Conservation (phyloP, 2,329 filamentous ascomycete species). For the Arthroderma sp. region DNA sequence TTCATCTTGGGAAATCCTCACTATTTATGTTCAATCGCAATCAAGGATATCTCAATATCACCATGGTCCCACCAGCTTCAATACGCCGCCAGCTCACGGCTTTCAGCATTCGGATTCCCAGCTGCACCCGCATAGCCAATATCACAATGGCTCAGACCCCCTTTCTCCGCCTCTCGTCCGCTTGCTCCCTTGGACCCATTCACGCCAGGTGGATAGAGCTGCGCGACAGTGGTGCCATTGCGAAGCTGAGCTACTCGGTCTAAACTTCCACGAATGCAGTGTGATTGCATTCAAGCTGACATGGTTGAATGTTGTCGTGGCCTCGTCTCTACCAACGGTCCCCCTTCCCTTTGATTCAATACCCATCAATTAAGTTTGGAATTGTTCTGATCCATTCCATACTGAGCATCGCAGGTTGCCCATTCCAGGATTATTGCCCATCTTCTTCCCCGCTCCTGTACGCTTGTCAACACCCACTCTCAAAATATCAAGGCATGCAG, state of each 20-base stretch:
- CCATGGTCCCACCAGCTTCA: no score
- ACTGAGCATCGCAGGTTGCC: conserved; percentile 2
- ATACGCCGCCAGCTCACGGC: no score
- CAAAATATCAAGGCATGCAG: conserved; percentile 15
- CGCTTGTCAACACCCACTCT: neutral
- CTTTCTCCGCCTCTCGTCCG: conserved; percentile 1
- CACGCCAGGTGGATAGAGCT: neutral
- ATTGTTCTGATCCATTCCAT: conserved; percentile 2
- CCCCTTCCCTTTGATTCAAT: conserved; percentile 14
- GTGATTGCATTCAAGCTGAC: conserved; percentile 7
- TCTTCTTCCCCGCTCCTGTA: conserved; percentile 8
- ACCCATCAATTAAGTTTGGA: conserved; percentile 3
- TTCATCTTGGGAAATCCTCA: no score
- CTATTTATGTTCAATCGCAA: no score
- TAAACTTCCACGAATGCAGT: conserved; percentile 2
- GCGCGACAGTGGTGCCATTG: conserved; percentile 1
- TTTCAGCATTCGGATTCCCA: no score
- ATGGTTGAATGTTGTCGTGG: conserved; percentile 23
- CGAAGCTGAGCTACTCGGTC: conserved; percentile 1
- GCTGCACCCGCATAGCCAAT: no score
- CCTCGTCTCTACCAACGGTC: conserved; percentile 16
- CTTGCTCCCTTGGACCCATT: neutral
- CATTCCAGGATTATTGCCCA: conserved; percentile 1
- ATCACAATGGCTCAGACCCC: neutral
- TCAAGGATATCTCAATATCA: no score